These are phyloP conservation scores for Sarcocystis neurona DNA, from an alignment of 169 alveolate genomes.

Conservation along the genomic window DNA sequence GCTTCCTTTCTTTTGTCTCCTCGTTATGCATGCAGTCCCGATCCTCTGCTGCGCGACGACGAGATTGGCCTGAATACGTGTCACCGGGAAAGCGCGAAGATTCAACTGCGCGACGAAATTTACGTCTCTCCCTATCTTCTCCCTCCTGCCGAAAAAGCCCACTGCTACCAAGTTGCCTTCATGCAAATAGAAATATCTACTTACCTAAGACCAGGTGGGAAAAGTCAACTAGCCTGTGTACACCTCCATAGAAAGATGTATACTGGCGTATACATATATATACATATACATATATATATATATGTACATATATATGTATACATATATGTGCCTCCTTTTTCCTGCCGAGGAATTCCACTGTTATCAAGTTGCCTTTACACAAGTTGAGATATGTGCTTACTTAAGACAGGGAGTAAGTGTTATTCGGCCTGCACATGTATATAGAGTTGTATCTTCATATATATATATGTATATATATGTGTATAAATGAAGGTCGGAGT, in stretches of 20 bases:
- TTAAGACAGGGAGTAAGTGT: no score
- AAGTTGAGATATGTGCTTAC: no score
- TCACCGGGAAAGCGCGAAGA: constrained; percentile 55
- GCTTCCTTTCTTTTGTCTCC: no score
- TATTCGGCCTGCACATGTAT: no score
- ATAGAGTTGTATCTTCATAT: no score
- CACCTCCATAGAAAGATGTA: neutral
- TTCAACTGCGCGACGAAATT: constrained; percentile 54
- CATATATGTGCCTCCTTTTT: neutral
- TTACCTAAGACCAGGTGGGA: constrained; percentile 57
- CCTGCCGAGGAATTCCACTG: no score
- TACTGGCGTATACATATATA: neutral
- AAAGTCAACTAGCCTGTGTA: neutral
- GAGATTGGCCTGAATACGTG: constrained; percentile 65
- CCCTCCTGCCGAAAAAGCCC: constrained; percentile 2
- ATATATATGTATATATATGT: no score
- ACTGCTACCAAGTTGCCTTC: neutral
- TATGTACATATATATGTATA: neutral
- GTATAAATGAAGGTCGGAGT: no score
- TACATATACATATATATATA: neutral
- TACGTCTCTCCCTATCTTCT: neutral
- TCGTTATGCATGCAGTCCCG: constrained; percentile 65
- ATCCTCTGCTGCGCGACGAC: constrained; percentile 31
- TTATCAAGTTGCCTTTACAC: no score
- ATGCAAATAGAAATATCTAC: constrained; percentile 60